These are phyloP conservation scores for Grammothele lineata DNA, from an alignment of 768 basidiomycete species.

Conservation along the genomic window DNA sequence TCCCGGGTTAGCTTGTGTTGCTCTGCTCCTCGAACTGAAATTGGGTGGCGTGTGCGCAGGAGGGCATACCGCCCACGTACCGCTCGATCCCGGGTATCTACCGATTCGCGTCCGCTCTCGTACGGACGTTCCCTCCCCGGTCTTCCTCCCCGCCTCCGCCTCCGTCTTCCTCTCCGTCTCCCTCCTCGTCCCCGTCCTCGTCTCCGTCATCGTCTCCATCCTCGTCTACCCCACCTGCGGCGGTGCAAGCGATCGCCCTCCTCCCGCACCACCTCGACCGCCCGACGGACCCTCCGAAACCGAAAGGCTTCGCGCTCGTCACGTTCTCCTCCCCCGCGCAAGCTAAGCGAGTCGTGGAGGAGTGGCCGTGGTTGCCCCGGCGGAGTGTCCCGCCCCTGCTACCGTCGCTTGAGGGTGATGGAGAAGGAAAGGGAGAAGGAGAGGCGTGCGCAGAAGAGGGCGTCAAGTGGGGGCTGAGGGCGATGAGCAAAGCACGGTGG, in stretches of 20 bases:
- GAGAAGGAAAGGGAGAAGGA: no score
- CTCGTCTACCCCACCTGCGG: neutral
- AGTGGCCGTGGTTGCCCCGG: constrained; percentile 60
- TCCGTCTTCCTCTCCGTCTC: neutral
- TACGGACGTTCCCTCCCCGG: no score
- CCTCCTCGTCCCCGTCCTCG: neutral
- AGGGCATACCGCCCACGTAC: constrained; percentile 58
- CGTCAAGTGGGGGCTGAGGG: constrained; percentile 53
- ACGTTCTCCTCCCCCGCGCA: constrained; percentile 42
- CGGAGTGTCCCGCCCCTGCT: no score
- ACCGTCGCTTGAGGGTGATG: no score
- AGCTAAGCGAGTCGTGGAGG: constrained; percentile 36
- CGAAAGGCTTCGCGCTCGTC: constrained; percentile 75
- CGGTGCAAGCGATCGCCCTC: constrained; percentile 50
- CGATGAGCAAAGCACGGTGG: constrained; percentile 57
- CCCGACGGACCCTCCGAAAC: constrained; percentile 48
- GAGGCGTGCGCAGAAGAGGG: constrained; percentile 44
- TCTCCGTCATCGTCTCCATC: constrained; percentile 1
- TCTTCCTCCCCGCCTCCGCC: neutral
- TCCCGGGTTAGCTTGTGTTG: neutral
- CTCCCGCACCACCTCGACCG: constrained; percentile 64
- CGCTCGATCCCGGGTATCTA: constrained; percentile 48
- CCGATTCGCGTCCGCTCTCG: constrained; percentile 33
- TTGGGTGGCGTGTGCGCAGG: constrained; percentile 39
- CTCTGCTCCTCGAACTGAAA: neutral